A percentile compares a stretch with the other conserved stretches of the same genome.
These are phyloP conservation scores for Tillandsia fasciculata DNA, from an alignment of 176 grass and related monocot species.

Conservation along the genomic window DNA sequence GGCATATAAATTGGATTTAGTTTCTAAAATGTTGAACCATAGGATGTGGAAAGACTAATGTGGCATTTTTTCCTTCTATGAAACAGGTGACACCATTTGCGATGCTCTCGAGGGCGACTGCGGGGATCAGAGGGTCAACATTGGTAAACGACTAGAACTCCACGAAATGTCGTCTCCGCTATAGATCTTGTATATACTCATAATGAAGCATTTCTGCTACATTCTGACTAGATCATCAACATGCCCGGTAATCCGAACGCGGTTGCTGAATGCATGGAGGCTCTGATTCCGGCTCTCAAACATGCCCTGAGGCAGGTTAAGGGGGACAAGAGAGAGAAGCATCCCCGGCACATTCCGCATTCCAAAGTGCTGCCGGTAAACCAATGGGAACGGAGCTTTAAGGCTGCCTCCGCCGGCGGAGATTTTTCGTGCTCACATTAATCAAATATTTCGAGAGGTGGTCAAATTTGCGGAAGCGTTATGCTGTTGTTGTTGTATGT, in stretches of 20 bases:
- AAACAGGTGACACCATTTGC: slow-evolving; percentile 80
- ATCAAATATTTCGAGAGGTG: background rate
- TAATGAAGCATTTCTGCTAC: background rate
- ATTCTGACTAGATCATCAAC: slow-evolving; percentile 70
- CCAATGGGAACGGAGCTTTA: slow-evolving; percentile 72
- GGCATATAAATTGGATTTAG: too few species aligned
- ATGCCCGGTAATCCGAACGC: slow-evolving; percentile 96
- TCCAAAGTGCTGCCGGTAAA: slow-evolving; percentile 34
- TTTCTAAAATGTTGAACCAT: too few species aligned
- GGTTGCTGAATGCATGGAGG: slow-evolving; percentile 72
- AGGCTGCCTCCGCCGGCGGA: slow-evolving; percentile 20
- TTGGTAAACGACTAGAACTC: slow-evolving; percentile 28
- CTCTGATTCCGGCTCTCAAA: slow-evolving; percentile 56
- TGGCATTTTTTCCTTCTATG: background rate
- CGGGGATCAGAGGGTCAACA: slow-evolving; percentile 87
- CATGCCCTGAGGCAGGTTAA: slow-evolving; percentile 81
- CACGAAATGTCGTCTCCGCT: background rate
- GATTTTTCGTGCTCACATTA: slow-evolving; percentile 49
- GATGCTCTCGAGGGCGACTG: slow-evolving; percentile 68
- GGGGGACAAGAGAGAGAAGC: slow-evolving; percentile 88
- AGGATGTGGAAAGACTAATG: too few species aligned
- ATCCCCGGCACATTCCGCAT: slow-evolving; percentile 60
- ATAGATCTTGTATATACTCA: background rate
- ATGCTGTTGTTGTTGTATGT: too few species aligned
- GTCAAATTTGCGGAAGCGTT: too few species aligned